Evolutionary conservation across 805 yeast species (phyloP).

Genomic region (Vanderwaltozyma yarrowii): DNA sequence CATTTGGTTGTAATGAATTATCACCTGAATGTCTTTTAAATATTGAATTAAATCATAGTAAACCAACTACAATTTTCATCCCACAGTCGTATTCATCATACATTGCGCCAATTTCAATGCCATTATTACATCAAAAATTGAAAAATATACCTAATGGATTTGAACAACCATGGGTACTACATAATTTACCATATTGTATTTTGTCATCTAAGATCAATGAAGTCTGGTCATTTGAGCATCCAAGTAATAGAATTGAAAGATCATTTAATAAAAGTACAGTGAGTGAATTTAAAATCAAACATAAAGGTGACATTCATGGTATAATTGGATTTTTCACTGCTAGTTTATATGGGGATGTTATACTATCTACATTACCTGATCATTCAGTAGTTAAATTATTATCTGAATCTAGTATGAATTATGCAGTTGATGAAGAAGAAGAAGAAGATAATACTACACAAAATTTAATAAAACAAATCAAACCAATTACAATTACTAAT

Average conservation of each 20-base stretch:
- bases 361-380: constrained; percentile 23
- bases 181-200: constrained; percentile 32
- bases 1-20: constrained; percentile 87
- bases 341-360: constrained; percentile 48
- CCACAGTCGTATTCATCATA: constrained; percentile 51
- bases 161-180: constrained; percentile 40
- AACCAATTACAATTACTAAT: not conserved
- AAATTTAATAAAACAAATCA: not conserved
- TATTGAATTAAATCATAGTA: constrained; percentile 32
- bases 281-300: constrained; percentile 35
- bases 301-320: constrained; percentile 57
- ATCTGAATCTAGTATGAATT: not conserved
- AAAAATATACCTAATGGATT: constrained; percentile 17
- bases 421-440: not conserved
- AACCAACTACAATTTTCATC: constrained; percentile 42
- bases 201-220: constrained; percentile 39
- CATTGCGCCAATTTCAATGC: constrained; percentile 59
- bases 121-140: constrained; percentile 36
- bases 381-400: constrained; percentile 7
- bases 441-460: not conserved
- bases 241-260: constrained; percentile 14
- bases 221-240: constrained; percentile 57
- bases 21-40: constrained; percentile 69
- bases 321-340: constrained; percentile 69
- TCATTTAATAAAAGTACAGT: constrained; percentile 17